Base-by-base conservation (phyloP, 2,329 filamentous ascomycete species). In the Emmonsiellopsis sp. region DNA sequence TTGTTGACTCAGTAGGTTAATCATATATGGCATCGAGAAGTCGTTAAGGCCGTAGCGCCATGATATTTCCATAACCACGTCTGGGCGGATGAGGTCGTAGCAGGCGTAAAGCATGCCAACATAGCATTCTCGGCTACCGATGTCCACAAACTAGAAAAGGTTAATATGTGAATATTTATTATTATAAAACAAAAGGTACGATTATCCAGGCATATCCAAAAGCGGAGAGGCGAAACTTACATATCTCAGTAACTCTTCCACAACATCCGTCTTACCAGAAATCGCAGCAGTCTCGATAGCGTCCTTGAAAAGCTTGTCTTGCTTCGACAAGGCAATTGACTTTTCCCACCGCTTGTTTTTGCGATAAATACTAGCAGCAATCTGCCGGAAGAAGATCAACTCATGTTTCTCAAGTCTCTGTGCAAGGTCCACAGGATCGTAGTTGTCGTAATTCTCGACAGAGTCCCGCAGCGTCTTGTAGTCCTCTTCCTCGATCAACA, bases 331-430 rank as follows among this genome's bases (percentile, higher is more conserved):
- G 36, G 89, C 83, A 71, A 98, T 98, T 3, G 91, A 96, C 77
- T 97, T 97, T 77, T 97, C 92, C 94, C 94, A 98, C 59, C 93
- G 84, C 86, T 97, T 97, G 79, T 95, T 97, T 82, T 97, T 98
- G 71, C 94, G 90, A 78, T 97, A 98, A 72, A 98, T 98, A 74
- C 81, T 95, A 60, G 94, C 90, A 4, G 93, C 93, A 66, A 98
- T 95, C 73, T 98, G 93, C 66, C 93, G 86, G 86, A 98, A 98
- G 80, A 98, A 98, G 59, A 98, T 91, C 48, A 98, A 77, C 54
- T 98, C 93, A 67, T 98, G 94, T 77, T 93, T 93, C 81, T 98
- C 94, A 9, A 98, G 79, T 53, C 93, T 87, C 68, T 87, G 82
- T 2, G 93, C 94, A 56, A 98, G 82, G 31, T 94, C 91, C 46